phyloP scores from a whole-genome alignment of 352 stramenopile genomes.

The Phytophthora sansomeana region DNA sequence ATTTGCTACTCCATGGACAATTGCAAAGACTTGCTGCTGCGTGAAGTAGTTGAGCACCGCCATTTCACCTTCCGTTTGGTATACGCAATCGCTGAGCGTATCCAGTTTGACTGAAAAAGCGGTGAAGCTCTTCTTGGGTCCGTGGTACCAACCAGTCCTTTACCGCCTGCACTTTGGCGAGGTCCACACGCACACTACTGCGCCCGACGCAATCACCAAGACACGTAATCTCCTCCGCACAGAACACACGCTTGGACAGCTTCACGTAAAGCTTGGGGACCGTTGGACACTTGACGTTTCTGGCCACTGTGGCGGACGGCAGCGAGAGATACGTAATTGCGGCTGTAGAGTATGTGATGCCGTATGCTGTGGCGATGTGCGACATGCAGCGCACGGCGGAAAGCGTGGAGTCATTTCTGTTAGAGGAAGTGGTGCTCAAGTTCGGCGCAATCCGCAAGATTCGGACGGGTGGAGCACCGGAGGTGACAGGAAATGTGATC shows the following conservation, averaged over 20 bases:
- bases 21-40: constrained; percentile 13
- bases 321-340: too few relatives aligned
- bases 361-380: too few relatives aligned
- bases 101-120: constrained; percentile 1
- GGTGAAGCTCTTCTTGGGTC: constrained; percentile 7
- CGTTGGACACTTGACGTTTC: too few relatives aligned
- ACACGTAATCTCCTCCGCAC: constrained; percentile 2
- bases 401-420: too few relatives aligned
- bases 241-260: constrained; percentile 5
- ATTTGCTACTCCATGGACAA: neutral
- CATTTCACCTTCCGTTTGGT: neutral
- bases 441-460: too few relatives aligned
- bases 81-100: constrained; percentile 5
- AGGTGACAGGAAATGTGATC: too few relatives aligned
- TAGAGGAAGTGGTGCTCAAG: too few relatives aligned
- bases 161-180: neutral
- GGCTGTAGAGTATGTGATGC: too few relatives aligned
- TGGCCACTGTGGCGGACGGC: too few relatives aligned
- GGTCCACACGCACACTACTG: constrained; percentile 1
- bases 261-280: constrained; percentile 23
- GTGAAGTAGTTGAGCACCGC: constrained; percentile 1
- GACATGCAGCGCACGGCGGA: too few relatives aligned
- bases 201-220: neutral
- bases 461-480: too few relatives aligned
- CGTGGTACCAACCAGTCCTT: neutral